Conservation (phyloP, 768 basidiomycete genomes). For the Boletus subparvulus region DNA sequence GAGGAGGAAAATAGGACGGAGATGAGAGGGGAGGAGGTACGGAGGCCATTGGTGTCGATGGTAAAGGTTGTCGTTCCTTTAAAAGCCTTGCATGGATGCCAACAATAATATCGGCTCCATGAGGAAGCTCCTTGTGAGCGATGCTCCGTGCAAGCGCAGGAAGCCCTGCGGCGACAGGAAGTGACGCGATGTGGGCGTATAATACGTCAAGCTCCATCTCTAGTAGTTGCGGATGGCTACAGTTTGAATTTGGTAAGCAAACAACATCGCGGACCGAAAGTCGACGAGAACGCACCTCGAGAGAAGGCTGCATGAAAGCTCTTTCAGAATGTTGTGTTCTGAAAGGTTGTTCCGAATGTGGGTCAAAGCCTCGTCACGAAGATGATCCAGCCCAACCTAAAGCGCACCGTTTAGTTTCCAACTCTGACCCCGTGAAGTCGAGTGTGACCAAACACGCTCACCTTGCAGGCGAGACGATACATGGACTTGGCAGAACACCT, state of each 20-base stretch:
- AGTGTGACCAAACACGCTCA: constrained; percentile 1
- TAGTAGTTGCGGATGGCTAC: constrained; percentile 18
- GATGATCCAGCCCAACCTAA: constrained; percentile 21
- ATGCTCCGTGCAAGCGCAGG: constrained; percentile 15
- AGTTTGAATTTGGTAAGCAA: neutral
- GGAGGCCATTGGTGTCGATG: neutral
- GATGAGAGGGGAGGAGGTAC: neutral
- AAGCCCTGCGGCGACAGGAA: constrained; percentile 10
- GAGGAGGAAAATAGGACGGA: neutral
- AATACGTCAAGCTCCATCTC: constrained; percentile 27
- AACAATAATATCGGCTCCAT: constrained; percentile 25
- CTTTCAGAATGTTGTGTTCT: constrained; percentile 24
- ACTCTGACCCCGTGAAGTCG: no score
- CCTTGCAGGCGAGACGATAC: constrained; percentile 44
- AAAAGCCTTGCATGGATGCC: constrained; percentile 22
- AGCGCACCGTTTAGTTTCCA: neutral
- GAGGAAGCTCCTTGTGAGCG: constrained; percentile 14
- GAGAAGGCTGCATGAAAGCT: constrained; percentile 20
- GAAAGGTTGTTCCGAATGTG: constrained; percentile 18
- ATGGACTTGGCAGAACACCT: constrained; percentile 45
- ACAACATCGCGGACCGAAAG: neutral
- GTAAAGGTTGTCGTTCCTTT: neutral
- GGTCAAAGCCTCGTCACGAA: constrained; percentile 19
- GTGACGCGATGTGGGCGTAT: constrained; percentile 16
- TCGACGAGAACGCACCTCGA: constrained; percentile 13